Evolutionary conservation across 306 rosid genomes (phyloP), one percentile per base, ranked within the genome.

Genomic region (Prunus fruticosa): DNA sequence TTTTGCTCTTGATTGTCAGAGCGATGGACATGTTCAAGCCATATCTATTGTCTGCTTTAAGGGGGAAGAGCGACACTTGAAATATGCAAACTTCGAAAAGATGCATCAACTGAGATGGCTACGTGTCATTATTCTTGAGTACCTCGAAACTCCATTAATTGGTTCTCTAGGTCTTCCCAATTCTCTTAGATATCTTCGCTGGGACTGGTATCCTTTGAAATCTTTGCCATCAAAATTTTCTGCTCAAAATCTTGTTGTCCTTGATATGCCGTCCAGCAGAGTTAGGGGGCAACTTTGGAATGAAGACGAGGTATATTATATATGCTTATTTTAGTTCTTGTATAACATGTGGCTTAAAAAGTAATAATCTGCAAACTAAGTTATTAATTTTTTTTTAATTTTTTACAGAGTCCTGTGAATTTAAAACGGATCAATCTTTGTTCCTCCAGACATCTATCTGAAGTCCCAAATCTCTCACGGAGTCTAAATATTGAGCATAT

Each of bases 401-500:
- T 77, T 23, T 32, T 32, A 12, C 23, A 76, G 74, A 23, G 28
- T 19, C 47, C 68, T 13, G 32, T 4, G 46, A 45, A 57, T 0
- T 43, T 77, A 5, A 57, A 27, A 28, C 0, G 0, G 5, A 23
- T 76, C 5, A 11, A 25, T 38, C 80, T 76, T 27, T 57, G 30
- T n/a, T n/a, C n/a, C n/a, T n/a, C n/a, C 30, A 3, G 0, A 0
- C 4, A 0, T 12, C 51, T 67, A 14, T 56, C 25, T 20, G 18
- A 56, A 64, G 49, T 76, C 16, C 80, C 80, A 43, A 1, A 76
- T 67, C 46, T 76, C 32, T 67, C 80, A 18, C 3, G 1, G 19
- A 43, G 74, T 52, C 16, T 0, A 11, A 4, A 5, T 0, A 19
- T 76, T 23, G 15, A 67, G 14, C 8, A 0, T 13, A 30, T 63